Percentiles rank a stretch among this genome's conserved stretches.
These are phyloP conservation scores for Glycine latifolia DNA, from an alignment of 306 rosid species.

Conservation along the genomic window DNA sequence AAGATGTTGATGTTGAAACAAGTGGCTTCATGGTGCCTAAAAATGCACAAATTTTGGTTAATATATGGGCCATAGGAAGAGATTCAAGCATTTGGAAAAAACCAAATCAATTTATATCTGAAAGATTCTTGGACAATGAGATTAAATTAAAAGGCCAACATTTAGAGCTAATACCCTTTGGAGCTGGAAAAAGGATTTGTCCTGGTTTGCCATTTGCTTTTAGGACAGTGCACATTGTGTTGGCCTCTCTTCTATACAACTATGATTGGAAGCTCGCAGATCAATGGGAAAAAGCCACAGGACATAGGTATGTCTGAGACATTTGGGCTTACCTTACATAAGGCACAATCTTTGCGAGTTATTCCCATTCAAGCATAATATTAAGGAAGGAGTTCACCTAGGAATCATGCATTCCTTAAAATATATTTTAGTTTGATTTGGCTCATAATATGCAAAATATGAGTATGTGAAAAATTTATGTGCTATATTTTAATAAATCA, in stretches of 20 bases:
- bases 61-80: conserved; percentile 44
- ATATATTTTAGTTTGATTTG: too few relatives aligned
- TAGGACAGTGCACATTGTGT: not conserved
- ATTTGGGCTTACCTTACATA: conserved; percentile 3
- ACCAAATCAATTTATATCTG: conserved; percentile 36
- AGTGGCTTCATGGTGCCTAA: conserved; percentile 28
- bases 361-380: conserved; percentile 25
- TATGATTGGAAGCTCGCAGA: conserved; percentile 37
- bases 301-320: conserved; percentile 21
- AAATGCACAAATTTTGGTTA: conserved; percentile 20
- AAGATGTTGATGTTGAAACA: not conserved
- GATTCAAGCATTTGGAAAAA: conserved; percentile 41
- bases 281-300: too few relatives aligned
- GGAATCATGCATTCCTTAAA: too few relatives aligned
- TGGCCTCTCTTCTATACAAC: conserved; percentile 25
- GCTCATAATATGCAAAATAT: too few relatives aligned
- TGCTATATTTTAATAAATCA: too few relatives aligned
- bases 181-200: conserved; percentile 46
- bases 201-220: conserved; percentile 38
- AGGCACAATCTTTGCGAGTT: not conserved
- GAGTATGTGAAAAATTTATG: too few relatives aligned
- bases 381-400: too few relatives aligned
- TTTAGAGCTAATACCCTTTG: conserved; percentile 42
- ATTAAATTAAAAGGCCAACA: conserved; percentile 38
- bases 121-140: conserved; percentile 38